phyloP scores from a whole-genome alignment of 495 filamentous ascomycete species.

The Lophiotrema nucula region DNA sequence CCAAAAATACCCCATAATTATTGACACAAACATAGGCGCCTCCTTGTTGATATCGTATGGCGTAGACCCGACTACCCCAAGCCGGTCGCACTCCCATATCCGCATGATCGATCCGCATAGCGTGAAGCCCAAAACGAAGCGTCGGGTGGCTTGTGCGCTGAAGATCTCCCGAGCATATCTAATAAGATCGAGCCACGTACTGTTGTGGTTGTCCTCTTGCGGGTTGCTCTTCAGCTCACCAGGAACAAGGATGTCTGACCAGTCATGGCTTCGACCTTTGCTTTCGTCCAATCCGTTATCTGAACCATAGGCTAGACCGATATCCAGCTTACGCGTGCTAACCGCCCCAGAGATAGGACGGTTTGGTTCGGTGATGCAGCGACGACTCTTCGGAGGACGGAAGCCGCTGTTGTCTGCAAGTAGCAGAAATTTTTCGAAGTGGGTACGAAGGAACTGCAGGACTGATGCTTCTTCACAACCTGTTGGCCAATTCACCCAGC shows the following conservation, averaged over 20 bases:
- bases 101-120: slow-evolving; percentile 32
- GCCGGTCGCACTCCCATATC: slow-evolving; percentile 22
- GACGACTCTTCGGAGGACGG: slow-evolving; percentile 23
- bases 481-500: slow-evolving; percentile 24
- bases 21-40: slow-evolving; percentile 21
- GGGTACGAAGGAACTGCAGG: slow-evolving; percentile 14
- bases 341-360: slow-evolving; percentile 28
- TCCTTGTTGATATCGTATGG: slow-evolving; percentile 28
- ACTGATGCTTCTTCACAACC: slow-evolving; percentile 19
- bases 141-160: slow-evolving; percentile 21
- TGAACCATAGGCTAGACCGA: slow-evolving; percentile 13
- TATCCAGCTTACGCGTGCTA: slow-evolving; percentile 26
- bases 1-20: slow-evolving; percentile 22
- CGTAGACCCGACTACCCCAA: slow-evolving; percentile 18
- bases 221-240: slow-evolving; percentile 30
- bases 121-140: slow-evolving; percentile 20
- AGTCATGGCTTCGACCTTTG: slow-evolving; percentile 6
- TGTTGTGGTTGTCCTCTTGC: slow-evolving; percentile 26
- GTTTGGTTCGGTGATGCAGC: slow-evolving; percentile 28
- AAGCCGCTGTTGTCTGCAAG: slow-evolving; percentile 17
- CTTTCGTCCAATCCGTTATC: slow-evolving; percentile 13
- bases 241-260: slow-evolving; percentile 21
- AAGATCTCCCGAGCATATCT: slow-evolving; percentile 29
- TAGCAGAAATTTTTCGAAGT: slow-evolving; percentile 18
- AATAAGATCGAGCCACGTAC: slow-evolving; percentile 26